Evolutionary conservation across 2,329 filamentous ascomycete species (phyloP), one percentile per base, ranked within the genome.

Genomic region (Epichloe hybrida): DNA sequence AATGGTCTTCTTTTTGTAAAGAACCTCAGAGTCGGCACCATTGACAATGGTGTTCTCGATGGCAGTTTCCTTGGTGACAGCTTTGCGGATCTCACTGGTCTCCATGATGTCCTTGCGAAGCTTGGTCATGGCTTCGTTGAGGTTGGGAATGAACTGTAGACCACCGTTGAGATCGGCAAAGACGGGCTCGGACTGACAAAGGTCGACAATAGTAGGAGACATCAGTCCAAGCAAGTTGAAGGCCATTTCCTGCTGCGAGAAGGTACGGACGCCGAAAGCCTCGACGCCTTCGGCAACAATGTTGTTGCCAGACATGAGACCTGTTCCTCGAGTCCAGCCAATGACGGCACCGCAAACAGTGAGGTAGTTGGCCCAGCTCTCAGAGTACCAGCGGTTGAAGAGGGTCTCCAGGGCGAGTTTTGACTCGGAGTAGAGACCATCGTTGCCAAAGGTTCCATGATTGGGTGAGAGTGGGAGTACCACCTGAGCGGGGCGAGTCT

Each of bases 231-330:
- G 80, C 58, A 98, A 72, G 71, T 98, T 98, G 77, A 98, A 98
- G 15, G 93, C 93, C 93, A 98, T 98, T 70, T 98, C 93, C 67
- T 95, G 89, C 72, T 97, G 93, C 9, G 91, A 97, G 76, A 98
- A 98, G 4, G 93, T 98, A 61, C 93, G 89, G 23, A 97, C 93
- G 61, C 93, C 93, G 58, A 94, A 93, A 61, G 87, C 88, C 74
- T 98, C 93, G 51, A 98, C 88, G 53, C 91, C 93, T 67, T 97
- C 91, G 37, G 93, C 93, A 57, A 97, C 90, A 60, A 97, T 83
- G 69, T 98, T 97, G 77, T 97, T 97, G 63, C 86, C 90, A 58
- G 86, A 87, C 91, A 98, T 98, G 61, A 98, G 81, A 65, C 93
- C 93, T 56, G 93, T 98, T 57, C 91, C 93, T 72, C 93, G 91